These are phyloP conservation scores for Tuber microsphaerosporum DNA, from an alignment of 495 filamentous ascomycete genomes.

Conservation along the genomic window DNA sequence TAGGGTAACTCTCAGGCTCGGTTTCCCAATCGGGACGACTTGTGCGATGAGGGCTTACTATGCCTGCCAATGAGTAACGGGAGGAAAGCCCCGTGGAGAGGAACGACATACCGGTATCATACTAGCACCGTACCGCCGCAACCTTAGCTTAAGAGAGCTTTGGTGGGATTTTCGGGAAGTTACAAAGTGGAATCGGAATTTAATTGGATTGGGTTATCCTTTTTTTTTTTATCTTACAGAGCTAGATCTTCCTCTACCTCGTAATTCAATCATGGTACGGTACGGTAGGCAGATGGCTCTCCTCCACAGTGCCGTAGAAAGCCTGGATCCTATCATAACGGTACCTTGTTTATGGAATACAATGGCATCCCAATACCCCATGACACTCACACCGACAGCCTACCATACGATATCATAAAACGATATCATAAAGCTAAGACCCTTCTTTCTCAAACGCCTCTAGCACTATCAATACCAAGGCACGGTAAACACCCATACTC, in stretches of 20 bases:
- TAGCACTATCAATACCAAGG: background rate
- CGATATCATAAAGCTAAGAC: background rate
- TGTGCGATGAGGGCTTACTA: background rate
- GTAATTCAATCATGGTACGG: no score
- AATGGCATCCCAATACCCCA: background rate
- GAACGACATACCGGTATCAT: no score
- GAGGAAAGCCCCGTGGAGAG: background rate
- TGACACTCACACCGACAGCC: background rate
- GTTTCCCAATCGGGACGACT: background rate
- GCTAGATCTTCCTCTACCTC: no score
- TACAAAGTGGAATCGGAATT: background rate
- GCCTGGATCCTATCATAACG: background rate
- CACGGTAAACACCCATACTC: background rate
- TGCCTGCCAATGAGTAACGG: background rate
- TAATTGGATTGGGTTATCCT: background rate
- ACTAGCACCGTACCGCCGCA: background rate
- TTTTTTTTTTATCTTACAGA: background rate
- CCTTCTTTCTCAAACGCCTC: background rate
- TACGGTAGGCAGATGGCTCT: background rate
- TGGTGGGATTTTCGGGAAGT: background rate
- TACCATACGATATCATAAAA: background rate
- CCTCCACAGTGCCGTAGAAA: background rate
- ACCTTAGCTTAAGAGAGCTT: background rate
- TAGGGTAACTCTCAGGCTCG: conserved; percentile 19
- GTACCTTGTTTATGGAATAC: background rate